Base-by-base conservation (phyloP, 176 grass and related monocot genomes). In the Panicum miliaceum region DNA sequence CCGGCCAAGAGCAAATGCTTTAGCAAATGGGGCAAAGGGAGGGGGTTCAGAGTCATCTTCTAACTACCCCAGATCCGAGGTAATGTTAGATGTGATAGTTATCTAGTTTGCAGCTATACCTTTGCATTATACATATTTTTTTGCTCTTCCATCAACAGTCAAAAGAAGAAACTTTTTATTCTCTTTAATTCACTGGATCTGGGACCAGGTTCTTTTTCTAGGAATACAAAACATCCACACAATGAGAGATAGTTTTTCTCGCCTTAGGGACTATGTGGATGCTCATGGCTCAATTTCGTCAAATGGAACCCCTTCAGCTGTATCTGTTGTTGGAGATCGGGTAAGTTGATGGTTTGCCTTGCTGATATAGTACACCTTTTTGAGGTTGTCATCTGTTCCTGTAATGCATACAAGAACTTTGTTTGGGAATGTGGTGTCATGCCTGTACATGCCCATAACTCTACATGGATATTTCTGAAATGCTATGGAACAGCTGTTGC, bases 211-310 rank as follows among this genome's bases (percentile, higher is more conserved):
- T 78, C 82, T 98, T 50, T 98, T 98, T 86, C 82, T 98, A 71
- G 96, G 96, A 42, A 96, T 98, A 89, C 93, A 95, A 76, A 98
- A 98, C 79, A 98, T 98, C 60, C 96, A 98, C 85, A 85, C 86
- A 53, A 98, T 98, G 96, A 95, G 96, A 89, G 93, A 98, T 6
- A 98, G 96, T 87, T 91, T 98, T 89, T 93, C 73, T 87, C 93
- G 96, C 41, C 93, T 98, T 53, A 98, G 96, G 90, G 96, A 98
- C 38, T 98, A 98, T 72, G 91, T 98, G 63, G 96, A 96, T 87
- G 88, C 96, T 63, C 87, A 98, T 82, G 96, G 96, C 16, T 83
- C 86, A 41, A 86, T 83, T 81, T 94, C 96, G 68, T 98, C 96
- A 76, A 94, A 94, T 40, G 96, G 96, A 80, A 90, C 73, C 50